phyloP scores from a whole-genome alignment of 768 basidiomycete genomes.

The Rhizopogon vesiculosus region DNA sequence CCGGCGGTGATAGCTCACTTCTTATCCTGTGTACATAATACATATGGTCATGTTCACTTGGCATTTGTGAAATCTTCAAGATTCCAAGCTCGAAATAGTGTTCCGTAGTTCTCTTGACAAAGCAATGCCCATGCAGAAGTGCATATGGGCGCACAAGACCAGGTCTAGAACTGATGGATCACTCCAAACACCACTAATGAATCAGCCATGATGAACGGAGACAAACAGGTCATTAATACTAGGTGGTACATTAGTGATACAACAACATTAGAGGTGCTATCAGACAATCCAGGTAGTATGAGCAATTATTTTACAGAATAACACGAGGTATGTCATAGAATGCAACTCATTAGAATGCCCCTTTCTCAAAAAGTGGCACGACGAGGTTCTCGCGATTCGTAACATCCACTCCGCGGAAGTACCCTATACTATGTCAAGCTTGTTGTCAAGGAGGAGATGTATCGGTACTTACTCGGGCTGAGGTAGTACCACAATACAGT shows the following conservation, averaged over 20 bases:
- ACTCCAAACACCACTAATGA: background rate
- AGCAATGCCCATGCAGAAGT: background rate
- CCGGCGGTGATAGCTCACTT: background rate
- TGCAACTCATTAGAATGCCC: conserved; percentile 14
- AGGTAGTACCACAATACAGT: conserved; percentile 37
- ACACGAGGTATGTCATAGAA: conserved; percentile 4
- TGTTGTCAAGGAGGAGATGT: background rate
- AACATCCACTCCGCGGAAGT: conserved; percentile 30
- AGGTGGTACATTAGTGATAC: conserved; percentile 9
- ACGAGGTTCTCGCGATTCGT: conserved; percentile 23
- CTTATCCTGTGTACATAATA: background rate
- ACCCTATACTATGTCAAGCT: conserved; percentile 18
- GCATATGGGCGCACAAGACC: background rate
- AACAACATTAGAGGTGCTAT: conserved; percentile 8
- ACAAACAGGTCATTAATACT: background rate
- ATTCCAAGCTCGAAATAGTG: background rate
- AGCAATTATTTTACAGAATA: conserved; percentile 17
- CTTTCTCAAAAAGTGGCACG: conserved; percentile 25
- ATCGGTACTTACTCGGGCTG: conserved; percentile 28
- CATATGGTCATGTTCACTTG: background rate
- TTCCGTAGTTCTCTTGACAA: background rate
- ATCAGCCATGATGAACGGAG: background rate
- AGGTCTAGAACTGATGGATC: background rate
- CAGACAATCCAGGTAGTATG: conserved; percentile 10
- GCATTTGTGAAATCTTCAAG: background rate